phyloP scores from a whole-genome alignment of 2,329 filamentous ascomycete species.

The Calonectria hawksworthii region DNA sequence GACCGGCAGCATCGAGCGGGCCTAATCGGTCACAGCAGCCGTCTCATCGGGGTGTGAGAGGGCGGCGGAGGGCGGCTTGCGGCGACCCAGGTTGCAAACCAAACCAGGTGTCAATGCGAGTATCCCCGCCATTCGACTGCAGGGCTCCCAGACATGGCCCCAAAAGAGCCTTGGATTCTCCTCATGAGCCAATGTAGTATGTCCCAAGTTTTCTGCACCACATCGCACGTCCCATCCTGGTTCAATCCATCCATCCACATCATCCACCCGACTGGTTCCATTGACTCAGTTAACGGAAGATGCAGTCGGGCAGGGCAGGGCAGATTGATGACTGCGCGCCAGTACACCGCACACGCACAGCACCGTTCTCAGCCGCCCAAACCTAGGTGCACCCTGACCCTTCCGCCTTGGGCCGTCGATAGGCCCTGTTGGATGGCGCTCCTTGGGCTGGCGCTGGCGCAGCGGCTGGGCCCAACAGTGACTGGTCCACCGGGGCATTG shows the following conservation, averaged over 20 bases:
- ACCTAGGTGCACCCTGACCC: conserved; percentile 39
- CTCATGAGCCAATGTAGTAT: neutral
- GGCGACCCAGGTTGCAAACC: conserved; percentile 23
- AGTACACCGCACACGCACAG: neutral
- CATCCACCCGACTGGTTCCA: neutral
- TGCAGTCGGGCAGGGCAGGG: neutral
- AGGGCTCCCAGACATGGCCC: conserved; percentile 15
- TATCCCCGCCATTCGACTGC: conserved; percentile 24
- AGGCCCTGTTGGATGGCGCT: conserved; percentile 40
- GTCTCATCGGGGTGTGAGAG: conserved; percentile 21
- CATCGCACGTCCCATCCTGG: conserved; percentile 12
- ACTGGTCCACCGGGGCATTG: conserved; percentile 31
- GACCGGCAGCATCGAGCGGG: conserved; percentile 13
- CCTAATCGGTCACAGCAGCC: conserved; percentile 9
- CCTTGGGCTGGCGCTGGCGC: conserved; percentile 40
- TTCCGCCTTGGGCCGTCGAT: conserved; percentile 36
- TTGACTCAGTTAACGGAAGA: conserved; percentile 6
- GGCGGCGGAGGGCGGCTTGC: conserved; percentile 7
- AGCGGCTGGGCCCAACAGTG: conserved; percentile 34
- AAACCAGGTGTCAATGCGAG: conserved; percentile 25
- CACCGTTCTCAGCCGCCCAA: conserved; percentile 39
- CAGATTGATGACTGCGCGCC: neutral
- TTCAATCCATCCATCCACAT: conserved; percentile 13
- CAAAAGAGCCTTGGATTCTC: neutral
- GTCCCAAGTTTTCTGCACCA: conserved; percentile 1